Conservation (phyloP, 202 grass and related monocot genomes). For the Elaeis oleifera region DNA sequence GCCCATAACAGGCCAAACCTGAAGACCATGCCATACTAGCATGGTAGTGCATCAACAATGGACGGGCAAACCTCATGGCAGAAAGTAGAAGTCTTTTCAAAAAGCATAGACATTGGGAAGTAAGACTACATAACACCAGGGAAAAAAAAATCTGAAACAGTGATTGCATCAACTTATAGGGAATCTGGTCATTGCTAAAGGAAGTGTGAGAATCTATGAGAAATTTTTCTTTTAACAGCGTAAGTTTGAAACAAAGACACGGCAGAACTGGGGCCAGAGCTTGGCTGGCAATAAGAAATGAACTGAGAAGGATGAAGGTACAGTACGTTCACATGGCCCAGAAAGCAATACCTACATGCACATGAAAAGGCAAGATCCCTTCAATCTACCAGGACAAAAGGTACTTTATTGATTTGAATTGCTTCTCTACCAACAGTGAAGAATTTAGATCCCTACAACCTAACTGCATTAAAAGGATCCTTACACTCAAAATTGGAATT, state of each 20-base stretch:
- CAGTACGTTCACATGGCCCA: constrained; percentile 18
- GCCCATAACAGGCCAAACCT: neutral
- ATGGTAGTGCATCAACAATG: neutral
- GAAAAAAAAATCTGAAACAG: neutral
- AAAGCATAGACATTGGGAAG: neutral
- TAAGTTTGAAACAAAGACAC: constrained; percentile 28
- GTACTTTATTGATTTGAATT: neutral
- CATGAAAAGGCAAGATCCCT: constrained; percentile 27
- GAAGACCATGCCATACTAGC: constrained; percentile 3
- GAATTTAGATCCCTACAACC: too few relatives aligned
- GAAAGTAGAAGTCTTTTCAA: neutral
- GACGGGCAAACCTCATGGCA: neutral
- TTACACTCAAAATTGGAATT: constrained; percentile 5
- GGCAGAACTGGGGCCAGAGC: constrained; percentile 19
- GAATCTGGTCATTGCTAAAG: constrained; percentile 22
- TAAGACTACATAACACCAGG: too few relatives aligned
- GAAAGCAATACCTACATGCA: constrained; percentile 28
- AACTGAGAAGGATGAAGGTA: constrained; percentile 10
- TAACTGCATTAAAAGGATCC: neutral
- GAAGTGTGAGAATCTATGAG: too few relatives aligned
- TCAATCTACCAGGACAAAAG: constrained; percentile 27
- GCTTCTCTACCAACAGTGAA: too few relatives aligned
- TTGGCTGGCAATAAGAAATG: constrained; percentile 9
- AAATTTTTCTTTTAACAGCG: too few relatives aligned
- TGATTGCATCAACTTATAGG: constrained; percentile 15